Evolutionary conservation across 2,329 filamentous ascomycete species (phyloP).

Genomic region (Trichoderma sp.): DNA sequence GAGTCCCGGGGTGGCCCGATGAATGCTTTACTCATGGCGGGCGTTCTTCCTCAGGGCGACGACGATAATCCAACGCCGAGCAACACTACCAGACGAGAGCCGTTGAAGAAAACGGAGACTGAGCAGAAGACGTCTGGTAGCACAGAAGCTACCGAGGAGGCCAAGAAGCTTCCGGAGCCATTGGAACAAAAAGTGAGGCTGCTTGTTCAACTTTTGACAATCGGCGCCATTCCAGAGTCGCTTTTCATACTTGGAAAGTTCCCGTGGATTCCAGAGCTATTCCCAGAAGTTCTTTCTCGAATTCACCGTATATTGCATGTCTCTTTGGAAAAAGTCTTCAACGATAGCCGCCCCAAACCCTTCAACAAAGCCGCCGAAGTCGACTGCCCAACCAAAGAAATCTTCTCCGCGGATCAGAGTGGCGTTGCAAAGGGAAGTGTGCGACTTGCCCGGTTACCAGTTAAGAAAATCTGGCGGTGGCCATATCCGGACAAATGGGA

Average conservation of each 20-base stretch:
- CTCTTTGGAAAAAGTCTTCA: slow-evolving; percentile 74
- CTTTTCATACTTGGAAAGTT: slow-evolving; percentile 91
- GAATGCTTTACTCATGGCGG: slow-evolving; percentile 87
- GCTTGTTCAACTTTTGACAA: slow-evolving; percentile 82
- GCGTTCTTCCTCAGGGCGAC: slow-evolving; percentile 66
- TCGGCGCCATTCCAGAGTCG: slow-evolving; percentile 90
- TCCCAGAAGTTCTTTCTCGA: slow-evolving; percentile 76
- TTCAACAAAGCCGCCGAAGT: slow-evolving; percentile 30
- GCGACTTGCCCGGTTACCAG: slow-evolving; percentile 60
- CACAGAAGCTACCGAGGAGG: slow-evolving; percentile 52
- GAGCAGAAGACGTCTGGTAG: slow-evolving; percentile 51
- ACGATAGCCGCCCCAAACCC: slow-evolving; percentile 49
- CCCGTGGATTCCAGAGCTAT: slow-evolving; percentile 87
- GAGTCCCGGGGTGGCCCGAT: slow-evolving; percentile 69
- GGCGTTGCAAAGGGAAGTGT: slow-evolving; percentile 71
- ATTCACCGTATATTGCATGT: slow-evolving; percentile 86
- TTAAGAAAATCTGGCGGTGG: slow-evolving; percentile 78
- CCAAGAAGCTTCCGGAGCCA: slow-evolving; percentile 67
- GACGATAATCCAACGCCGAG: slow-evolving; percentile 69
- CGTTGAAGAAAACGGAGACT: slow-evolving; percentile 54
- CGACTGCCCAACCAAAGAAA: slow-evolving; percentile 50
- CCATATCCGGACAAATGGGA: slow-evolving; percentile 79
- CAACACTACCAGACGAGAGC: slow-evolving; percentile 54
- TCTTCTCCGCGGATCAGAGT: slow-evolving; percentile 63
- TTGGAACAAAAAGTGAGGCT: slow-evolving; percentile 86